Evolutionary conservation across 192 early-diverging fungal genomes (phyloP).

Genomic region (Coemansia sp.): DNA sequence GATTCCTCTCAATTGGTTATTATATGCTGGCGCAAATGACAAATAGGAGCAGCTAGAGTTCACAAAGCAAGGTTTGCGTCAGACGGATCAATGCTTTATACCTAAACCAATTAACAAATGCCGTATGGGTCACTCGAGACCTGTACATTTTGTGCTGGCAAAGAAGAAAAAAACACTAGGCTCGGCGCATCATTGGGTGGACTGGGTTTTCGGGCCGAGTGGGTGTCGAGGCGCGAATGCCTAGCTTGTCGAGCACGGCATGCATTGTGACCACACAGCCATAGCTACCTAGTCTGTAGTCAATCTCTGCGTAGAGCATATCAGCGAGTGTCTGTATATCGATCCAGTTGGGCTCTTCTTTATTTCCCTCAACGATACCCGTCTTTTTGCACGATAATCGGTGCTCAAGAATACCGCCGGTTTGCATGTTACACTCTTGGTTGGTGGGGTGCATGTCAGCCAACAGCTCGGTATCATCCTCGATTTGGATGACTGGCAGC

Average conservation of each 20-base stretch:
- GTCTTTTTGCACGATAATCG: neutral
- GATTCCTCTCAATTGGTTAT: neutral
- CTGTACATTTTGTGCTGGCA: neutral
- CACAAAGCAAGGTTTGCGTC: neutral
- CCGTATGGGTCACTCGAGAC: neutral
- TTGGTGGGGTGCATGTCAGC: neutral
- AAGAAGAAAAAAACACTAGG: neutral
- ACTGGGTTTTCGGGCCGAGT: constrained; percentile 2
- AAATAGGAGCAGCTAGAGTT: neutral
- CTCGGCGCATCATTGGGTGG: constrained; percentile 8
- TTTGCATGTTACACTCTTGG: neutral
- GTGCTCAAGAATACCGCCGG: neutral
- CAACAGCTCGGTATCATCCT: neutral
- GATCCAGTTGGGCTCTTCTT: neutral
- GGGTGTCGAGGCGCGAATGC: neutral
- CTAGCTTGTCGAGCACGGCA: neutral
- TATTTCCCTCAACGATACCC: neutral
- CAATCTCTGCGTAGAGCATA: constrained; percentile 12
- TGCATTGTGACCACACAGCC: constrained; percentile 9
- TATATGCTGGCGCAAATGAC: neutral
- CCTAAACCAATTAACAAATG: neutral
- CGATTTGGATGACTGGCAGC: neutral
- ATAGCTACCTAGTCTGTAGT: constrained; percentile 4
- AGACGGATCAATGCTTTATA: neutral
- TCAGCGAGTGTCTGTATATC: neutral